phyloP scores from a whole-genome alignment of 305 asterid genomes.

The Fraxinus sp. region DNA sequence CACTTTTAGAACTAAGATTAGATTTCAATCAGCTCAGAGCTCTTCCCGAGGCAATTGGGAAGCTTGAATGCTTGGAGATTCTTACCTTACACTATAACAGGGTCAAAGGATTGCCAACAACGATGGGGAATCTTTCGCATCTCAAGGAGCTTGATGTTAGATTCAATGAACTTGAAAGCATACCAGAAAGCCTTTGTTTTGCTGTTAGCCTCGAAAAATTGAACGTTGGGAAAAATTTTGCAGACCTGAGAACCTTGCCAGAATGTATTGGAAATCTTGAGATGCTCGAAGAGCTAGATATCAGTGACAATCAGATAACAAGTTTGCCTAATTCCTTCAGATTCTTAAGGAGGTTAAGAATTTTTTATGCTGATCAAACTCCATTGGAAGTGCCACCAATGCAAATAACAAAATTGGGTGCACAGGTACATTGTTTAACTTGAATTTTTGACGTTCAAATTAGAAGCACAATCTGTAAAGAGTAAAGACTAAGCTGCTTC shows the following conservation, averaged over 20 bases:
- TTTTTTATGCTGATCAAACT: constrained; percentile 58
- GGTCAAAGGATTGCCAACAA: constrained; percentile 55
- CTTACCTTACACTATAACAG: constrained; percentile 71
- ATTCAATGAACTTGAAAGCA: constrained; percentile 69
- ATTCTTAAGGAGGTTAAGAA: constrained; percentile 46
- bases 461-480: background rate
- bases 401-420: constrained; percentile 50
- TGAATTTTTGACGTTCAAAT: background rate
- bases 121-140: constrained; percentile 52
- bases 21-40: constrained; percentile 72
- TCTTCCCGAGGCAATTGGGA: constrained; percentile 76
- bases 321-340: constrained; percentile 69
- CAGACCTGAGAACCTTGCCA: constrained; percentile 67
- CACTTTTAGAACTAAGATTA: constrained; percentile 64
- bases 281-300: constrained; percentile 75
- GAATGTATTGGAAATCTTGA: constrained; percentile 60
- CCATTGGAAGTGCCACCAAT: constrained; percentile 77
- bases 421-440: constrained; percentile 46
- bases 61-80: constrained; percentile 59
- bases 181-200: constrained; percentile 65
- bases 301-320: constrained; percentile 66
- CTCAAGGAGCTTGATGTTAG: constrained; percentile 72
- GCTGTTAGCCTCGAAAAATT: constrained; percentile 44
- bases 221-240: constrained; percentile 69
- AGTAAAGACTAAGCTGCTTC: constrained; percentile 8